Percentiles rank a stretch among this genome's conserved stretches.
Conservation (phyloP, 129 eudicot genomes). For the sunflower (Helianthus annuus) region DNA sequence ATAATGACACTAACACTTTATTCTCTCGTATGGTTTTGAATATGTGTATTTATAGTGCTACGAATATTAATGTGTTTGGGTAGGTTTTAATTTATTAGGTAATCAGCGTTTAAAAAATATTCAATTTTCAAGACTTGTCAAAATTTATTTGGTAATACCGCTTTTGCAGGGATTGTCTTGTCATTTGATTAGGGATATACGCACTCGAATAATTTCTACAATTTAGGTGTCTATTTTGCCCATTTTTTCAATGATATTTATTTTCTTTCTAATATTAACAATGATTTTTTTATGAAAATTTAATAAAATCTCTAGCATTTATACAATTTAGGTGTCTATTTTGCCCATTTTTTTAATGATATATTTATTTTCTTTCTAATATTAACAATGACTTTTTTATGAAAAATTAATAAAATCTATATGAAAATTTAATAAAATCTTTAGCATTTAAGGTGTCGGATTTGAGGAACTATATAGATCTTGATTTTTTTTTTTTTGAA, state of each 20-base stretch:
- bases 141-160: slow-evolving; percentile 31
- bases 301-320: no score
- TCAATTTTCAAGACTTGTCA: slow-evolving; percentile 25
- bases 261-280: no score
- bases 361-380: no score
- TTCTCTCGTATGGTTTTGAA: slow-evolving; percentile 25
- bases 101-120: slow-evolving; percentile 21
- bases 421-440: no score
- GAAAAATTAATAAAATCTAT: no score
- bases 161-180: slow-evolving; percentile 6
- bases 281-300: no score
- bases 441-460: no score
- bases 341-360: not conserved
- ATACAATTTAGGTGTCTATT: not conserved
- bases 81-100: slow-evolving; percentile 40
- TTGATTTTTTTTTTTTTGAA: no score
- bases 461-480: no score
- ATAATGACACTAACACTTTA: slow-evolving; percentile 35
- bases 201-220: slow-evolving; percentile 4
- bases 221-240: not conserved
- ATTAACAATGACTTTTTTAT: no score
- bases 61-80: slow-evolving; percentile 35
- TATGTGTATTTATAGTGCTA: slow-evolving; percentile 24
- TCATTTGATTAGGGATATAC: slow-evolving; percentile 12
- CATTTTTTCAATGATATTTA: not conserved